Evolutionary conservation across 345 rosid genomes (phyloP), one percentile per base, ranked within the genome.

Genomic region (Camelina hispida): DNA sequence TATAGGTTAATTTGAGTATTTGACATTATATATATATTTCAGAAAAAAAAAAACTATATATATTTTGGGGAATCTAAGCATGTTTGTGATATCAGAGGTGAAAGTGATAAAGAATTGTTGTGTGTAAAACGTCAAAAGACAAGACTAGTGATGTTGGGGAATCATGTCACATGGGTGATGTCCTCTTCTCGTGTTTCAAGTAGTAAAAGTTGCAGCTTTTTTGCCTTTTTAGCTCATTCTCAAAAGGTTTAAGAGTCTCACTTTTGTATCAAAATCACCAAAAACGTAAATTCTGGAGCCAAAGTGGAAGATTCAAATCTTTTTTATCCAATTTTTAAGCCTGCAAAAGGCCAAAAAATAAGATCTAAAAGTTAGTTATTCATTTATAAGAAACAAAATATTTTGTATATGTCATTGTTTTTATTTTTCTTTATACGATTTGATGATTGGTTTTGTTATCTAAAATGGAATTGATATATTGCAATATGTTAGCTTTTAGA

Each of bases 111-210:
- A 70, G 66, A 48, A 71, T 38, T 37, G n/a, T n/a, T n/a, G 60
- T 56, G 71, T 48, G 71, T 48, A 63, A 54, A 69, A 40, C 28
- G 76, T 65, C 68, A 58, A 50, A 15, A 51, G 78, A 72, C 58
- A 72, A 78, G 78, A 72, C 81, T 78, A 66, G 59, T 66, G 73
- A 72, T 52, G 69, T 60, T 64, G 62, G 74, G 71, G 78, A 72
- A 66, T 78, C 73, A 78, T 66, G 69, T 66, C 81, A 78, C 81
- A 78, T 78, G 78, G 74, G 60, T 78, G 73, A 72, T 67, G 70
- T 67, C 69, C 28, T 66, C 67, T 55, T 43, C 77, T 72, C 81
- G 66, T 72, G 65, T 50, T 60, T 72, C 77, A 52, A 59, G 50
- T 60, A 40, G 77, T 62, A 65, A 71, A 28, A 28, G 48, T 66